These are phyloP conservation scores for Tolypocladium ophioglossoides DNA, from an alignment of 2,329 filamentous ascomycete species.

Conservation along the genomic window DNA sequence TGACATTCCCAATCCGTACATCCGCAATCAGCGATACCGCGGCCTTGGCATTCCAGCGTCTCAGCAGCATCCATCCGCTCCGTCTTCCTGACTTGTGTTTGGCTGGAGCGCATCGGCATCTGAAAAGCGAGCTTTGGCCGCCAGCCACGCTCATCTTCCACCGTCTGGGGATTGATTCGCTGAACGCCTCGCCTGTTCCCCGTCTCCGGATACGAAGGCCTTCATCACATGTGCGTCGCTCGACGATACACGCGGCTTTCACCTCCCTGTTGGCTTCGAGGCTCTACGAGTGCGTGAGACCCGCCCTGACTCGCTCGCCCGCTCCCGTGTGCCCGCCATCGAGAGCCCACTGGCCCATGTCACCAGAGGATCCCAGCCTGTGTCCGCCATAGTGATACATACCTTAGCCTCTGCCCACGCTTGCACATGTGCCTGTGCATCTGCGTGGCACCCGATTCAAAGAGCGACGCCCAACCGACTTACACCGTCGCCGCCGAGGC, in stretches of 20 bases:
- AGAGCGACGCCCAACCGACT: slow-evolving; percentile 3
- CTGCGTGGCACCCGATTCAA: background rate
- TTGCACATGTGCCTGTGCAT: background rate
- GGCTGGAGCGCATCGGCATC: background rate
- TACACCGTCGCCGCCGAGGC: slow-evolving; percentile 2
- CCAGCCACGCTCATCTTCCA: background rate
- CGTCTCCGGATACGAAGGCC: background rate
- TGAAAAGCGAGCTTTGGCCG: background rate
- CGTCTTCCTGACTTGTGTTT: background rate
- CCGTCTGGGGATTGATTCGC: too few relatives aligned
- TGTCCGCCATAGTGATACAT: background rate
- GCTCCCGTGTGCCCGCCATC: background rate
- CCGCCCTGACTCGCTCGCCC: slow-evolving; percentile 3
- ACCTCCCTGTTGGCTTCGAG: background rate
- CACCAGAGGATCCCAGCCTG: background rate
- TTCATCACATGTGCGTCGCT: background rate
- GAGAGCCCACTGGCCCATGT: background rate
- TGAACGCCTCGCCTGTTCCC: too few relatives aligned
- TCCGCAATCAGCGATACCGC: background rate
- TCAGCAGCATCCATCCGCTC: background rate
- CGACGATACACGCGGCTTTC: background rate
- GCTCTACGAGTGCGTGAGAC: background rate
- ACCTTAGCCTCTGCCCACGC: background rate
- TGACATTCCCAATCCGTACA: background rate
- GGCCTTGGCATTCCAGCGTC: background rate